Evolutionary conservation across 1,139 yeast genomes (phyloP).

Genomic region (Oligophagozyma castellii): DNA sequence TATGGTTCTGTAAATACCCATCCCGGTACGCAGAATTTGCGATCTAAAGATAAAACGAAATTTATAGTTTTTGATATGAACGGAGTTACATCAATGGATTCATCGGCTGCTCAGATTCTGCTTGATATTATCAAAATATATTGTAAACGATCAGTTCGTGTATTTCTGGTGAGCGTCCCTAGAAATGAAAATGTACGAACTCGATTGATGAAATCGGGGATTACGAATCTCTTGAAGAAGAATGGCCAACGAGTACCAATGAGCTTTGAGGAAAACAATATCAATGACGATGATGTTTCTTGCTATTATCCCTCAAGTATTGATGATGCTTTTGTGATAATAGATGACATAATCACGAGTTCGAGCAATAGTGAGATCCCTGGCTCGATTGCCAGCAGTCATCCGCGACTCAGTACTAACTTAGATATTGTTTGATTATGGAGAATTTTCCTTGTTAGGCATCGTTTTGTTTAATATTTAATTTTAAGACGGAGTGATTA

Average conservation of each 20-base stretch:
- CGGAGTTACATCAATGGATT: conserved; percentile 80
- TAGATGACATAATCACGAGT: conserved; percentile 4
- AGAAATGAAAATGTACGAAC: conserved; percentile 27
- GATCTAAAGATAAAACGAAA: conserved; percentile 42
- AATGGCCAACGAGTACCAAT: no score
- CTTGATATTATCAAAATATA: conserved; percentile 45
- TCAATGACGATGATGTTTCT: no score
- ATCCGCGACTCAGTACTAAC: no score
- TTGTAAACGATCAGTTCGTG: conserved; percentile 40
- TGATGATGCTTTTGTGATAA: conserved; percentile 8
- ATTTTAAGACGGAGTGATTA: background rate
- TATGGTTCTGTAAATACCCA: conserved; percentile 78
- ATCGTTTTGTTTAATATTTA: no score
- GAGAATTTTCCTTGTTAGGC: no score
- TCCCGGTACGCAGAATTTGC: conserved; percentile 56
- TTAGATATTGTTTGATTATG: conserved; percentile 2
- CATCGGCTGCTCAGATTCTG: conserved; percentile 74
- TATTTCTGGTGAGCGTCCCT: conserved; percentile 55
- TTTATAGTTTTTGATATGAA: conserved; percentile 69
- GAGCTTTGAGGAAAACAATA: no score
- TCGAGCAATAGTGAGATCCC: background rate
- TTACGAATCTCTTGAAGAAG: no score
- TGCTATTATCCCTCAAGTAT: no score
- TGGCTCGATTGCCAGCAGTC: conserved; percentile 1
- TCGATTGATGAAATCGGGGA: conserved; percentile 23